Evolutionary conservation across 2,329 filamentous ascomycete genomes (phyloP).

Genomic region (Aspergillus tanneri): DNA sequence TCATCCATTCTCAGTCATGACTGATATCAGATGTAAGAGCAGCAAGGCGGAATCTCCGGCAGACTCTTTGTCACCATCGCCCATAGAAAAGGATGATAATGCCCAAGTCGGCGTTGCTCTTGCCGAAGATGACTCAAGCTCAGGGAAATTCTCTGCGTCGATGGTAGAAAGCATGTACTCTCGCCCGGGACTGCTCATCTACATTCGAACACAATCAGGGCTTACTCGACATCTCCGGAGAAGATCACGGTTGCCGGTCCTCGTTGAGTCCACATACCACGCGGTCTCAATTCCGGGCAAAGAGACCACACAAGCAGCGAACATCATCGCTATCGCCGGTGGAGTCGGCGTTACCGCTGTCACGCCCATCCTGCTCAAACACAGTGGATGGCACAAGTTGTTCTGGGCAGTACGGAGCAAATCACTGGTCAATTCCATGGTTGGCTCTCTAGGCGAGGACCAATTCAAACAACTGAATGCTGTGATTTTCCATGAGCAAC

Average conservation of each 20-base stretch:
- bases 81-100: too few species aligned
- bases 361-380: not conserved
- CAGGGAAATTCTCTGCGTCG: not conserved
- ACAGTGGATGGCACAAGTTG: not conserved
- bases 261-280: not conserved
- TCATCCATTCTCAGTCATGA: conserved; percentile 7
- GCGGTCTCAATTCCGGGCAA: not conserved
- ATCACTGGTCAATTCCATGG: not conserved
- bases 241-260: not conserved
- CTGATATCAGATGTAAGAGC: not conserved
- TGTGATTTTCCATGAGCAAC: not conserved
- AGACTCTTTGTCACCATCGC: too few species aligned
- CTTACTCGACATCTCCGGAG: not conserved
- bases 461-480: not conserved
- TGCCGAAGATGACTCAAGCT: not conserved
- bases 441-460: not conserved
- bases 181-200: not conserved
- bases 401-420: conserved; percentile 4
- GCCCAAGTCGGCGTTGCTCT: not conserved
- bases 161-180: not conserved
- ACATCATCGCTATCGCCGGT: not conserved
- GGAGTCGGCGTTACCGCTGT: conserved; percentile 3
- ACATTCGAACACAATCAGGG: not conserved
- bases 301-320: not conserved
- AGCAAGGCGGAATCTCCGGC: too few species aligned